Percentiles rank a stretch among this genome's conserved stretches.
phyloP scores from a whole-genome alignment of 2,329 filamentous ascomycete genomes.

The Fusarium longipes region DNA sequence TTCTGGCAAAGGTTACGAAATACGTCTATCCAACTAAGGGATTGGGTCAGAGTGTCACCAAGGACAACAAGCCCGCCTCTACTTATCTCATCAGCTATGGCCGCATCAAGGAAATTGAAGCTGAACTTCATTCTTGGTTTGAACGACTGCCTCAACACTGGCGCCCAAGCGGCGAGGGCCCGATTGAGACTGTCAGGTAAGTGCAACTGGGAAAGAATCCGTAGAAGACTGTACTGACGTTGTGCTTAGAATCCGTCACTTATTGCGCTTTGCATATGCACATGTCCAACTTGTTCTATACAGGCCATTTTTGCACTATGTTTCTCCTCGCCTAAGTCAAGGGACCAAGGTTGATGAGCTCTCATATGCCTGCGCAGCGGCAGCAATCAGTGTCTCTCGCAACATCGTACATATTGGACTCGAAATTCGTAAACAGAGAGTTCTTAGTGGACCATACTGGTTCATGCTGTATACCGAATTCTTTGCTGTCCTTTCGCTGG shows the following conservation, averaged over 20 bases:
- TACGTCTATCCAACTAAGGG: constrained; percentile 74
- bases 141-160: constrained; percentile 78
- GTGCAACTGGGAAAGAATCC: constrained; percentile 40
- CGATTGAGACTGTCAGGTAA: constrained; percentile 80
- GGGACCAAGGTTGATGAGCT: constrained; percentile 75
- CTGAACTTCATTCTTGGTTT: constrained; percentile 71
- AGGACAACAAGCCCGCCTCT: constrained; percentile 56
- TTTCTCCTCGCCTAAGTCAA: constrained; percentile 71
- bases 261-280: constrained; percentile 82
- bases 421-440: constrained; percentile 78
- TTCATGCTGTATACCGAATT: constrained; percentile 88
- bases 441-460: constrained; percentile 87
- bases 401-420: constrained; percentile 85
- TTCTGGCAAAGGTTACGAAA: constrained; percentile 73
- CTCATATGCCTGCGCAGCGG: constrained; percentile 78
- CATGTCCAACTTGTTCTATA: constrained; percentile 88
- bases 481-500: constrained; percentile 80
- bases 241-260: constrained; percentile 70
- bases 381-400: constrained; percentile 70
- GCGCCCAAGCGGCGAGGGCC: constrained; percentile 81
- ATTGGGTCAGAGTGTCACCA: constrained; percentile 59
- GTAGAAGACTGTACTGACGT: constrained; percentile 12
- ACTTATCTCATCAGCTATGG: constrained; percentile 73
- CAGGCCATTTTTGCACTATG: constrained; percentile 84
- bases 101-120: constrained; percentile 72